Evolutionary conservation across 805 yeast genomes (phyloP), one percentile per base, ranked within the genome.

Genomic region (Candida hispaniensis): DNA sequence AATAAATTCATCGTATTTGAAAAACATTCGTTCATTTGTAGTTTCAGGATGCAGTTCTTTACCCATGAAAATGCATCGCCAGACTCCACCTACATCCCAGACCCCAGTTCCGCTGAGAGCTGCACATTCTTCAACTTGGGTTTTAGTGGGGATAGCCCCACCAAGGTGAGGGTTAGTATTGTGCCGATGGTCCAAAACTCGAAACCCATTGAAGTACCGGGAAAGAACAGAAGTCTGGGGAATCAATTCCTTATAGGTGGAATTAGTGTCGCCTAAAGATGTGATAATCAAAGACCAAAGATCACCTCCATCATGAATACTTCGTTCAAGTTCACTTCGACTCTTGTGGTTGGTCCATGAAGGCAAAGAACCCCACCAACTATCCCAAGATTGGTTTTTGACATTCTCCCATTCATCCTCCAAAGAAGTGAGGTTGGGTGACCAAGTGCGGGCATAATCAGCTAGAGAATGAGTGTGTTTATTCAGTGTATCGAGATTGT

Each of bases 61-160:
- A 27, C 24, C 24, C 36, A 32, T 32, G 18, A 86, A 78, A 28
- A 88, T 59, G 58, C 97, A 88, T 50, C 86, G 70, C 96, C 96
- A 88, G 54, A 75, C 69, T 0, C 96, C 97, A 14, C 67, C 64
- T 21, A 70, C 58, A 51, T 83, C 93, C 95, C 96, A 88, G 8
- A 73, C 75, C 0, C 82, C 70, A 5, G 67, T 58, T 3, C 98
- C 97, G 6, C 72, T 59, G 20, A 66, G 58, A 13, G 68, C 69
- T 42, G 67, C 46, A 55, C 97, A 88, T 28, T 69, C 63, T 34
- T 68, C 63, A 53, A 13, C 11, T 28, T 23, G 23, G 17, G 23
- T 14, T 28, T 23, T 32, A 14, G 36, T 32, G 10, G 36, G 36
- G 12, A 32, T 32, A 8, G 36, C 36, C 14, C 36, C 36, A 6